These are phyloP conservation scores for Atkinsonella hypoxylon DNA, from an alignment of 2,329 filamentous ascomycete genomes.

Conservation along the genomic window DNA sequence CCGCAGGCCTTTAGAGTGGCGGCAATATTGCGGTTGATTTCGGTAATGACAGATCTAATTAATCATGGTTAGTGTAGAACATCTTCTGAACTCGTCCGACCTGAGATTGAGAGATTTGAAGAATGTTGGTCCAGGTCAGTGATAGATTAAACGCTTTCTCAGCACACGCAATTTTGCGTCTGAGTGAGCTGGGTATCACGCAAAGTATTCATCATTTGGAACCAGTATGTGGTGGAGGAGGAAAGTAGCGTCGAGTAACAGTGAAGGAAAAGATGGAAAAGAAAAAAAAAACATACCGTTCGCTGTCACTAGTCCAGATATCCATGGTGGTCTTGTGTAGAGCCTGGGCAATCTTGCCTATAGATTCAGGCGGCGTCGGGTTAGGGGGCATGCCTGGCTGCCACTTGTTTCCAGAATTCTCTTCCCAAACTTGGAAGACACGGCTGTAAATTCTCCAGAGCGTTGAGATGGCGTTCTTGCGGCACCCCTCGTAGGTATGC, in stretches of 20 bases:
- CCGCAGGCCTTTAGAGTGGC: conserved; percentile 86
- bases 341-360: conserved; percentile 76
- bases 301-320: conserved; percentile 80
- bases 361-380: conserved; percentile 63
- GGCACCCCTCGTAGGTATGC: conserved; percentile 85
- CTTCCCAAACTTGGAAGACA: conserved; percentile 78
- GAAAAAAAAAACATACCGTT: conserved; percentile 59
- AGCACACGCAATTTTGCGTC: conserved; percentile 79
- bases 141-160: conserved; percentile 55
- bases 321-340: conserved; percentile 74
- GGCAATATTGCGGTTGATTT: conserved; percentile 88
- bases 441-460: conserved; percentile 89
- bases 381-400: conserved; percentile 75
- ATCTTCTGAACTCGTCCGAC: background rate
- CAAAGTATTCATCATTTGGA: conserved; percentile 70
- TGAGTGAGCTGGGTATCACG: conserved; percentile 99
- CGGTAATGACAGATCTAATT: conserved; percentile 70
- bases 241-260: conserved; percentile 10
- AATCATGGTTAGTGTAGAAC: background rate
- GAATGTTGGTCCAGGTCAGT: conserved; percentile 16
- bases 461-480: conserved; percentile 82
- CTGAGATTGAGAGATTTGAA: conserved; percentile 6
- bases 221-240: background rate
- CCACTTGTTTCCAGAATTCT: conserved; percentile 67
- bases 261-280: conserved; percentile 5